These are phyloP conservation scores for Mycena leptocephala DNA, from an alignment of 768 basidiomycete genomes.

Conservation along the genomic window DNA sequence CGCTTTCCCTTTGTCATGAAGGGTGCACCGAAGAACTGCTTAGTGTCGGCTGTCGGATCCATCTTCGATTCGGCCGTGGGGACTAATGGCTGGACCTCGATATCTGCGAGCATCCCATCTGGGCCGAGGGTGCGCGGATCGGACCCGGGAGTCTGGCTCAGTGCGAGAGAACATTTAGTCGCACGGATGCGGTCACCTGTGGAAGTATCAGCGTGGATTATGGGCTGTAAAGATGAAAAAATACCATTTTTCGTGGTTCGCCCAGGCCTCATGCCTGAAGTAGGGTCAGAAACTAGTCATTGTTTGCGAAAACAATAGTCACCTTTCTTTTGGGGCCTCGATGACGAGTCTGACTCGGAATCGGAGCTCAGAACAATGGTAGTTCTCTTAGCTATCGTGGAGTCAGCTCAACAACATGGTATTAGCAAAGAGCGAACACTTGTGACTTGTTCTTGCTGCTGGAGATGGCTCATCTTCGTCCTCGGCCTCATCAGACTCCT, in stretches of 20 bases:
- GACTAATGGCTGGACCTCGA: background rate
- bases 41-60: background rate
- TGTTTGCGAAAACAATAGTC: background rate
- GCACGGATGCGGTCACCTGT: background rate
- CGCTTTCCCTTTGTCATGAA: background rate
- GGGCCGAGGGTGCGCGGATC: background rate
- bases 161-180: background rate
- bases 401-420: background rate
- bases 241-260: background rate
- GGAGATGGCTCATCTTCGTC: background rate
- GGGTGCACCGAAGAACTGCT: background rate
- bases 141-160: background rate
- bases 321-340: background rate
- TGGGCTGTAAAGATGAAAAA: background rate
- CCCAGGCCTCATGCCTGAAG: background rate
- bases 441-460: background rate
- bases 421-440: background rate
- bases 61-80: background rate
- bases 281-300: background rate
- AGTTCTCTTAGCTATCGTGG: background rate
- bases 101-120: constrained; percentile 4
- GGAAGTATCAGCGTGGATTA: background rate
- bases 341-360: background rate
- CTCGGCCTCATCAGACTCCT: constrained; percentile 1
- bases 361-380: background rate